phyloP scores from a whole-genome alignment of 176 grass and related monocot species.

The Tuctoria greenei region DNA sequence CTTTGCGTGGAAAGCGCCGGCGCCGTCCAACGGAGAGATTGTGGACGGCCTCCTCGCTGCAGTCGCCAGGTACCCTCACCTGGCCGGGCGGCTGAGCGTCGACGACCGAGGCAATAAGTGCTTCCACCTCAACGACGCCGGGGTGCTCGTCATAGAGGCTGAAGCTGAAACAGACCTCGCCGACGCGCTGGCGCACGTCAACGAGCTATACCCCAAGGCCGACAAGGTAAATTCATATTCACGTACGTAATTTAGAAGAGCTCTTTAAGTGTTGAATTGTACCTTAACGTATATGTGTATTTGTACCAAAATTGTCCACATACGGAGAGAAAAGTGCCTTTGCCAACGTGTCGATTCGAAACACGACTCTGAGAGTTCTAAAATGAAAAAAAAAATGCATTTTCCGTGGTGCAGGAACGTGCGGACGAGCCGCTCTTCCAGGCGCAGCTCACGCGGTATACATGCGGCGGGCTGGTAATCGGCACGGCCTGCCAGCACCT shows the following conservation, averaged over 20 bases:
- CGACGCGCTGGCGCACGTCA: constrained; percentile 13
- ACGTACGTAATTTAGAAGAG: no score
- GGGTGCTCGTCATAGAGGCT: constrained; percentile 42
- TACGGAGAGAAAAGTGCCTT: no score
- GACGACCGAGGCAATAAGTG: not conserved
- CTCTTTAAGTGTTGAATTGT: no score
- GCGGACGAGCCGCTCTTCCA: constrained; percentile 6
- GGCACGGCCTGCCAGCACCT: constrained; percentile 25
- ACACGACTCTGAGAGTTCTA: no score
- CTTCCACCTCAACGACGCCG: constrained; percentile 31
- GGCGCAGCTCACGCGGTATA: constrained; percentile 40
- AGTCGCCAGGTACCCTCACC: constrained; percentile 33
- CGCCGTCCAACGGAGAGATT: constrained; percentile 23
- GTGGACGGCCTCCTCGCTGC: constrained; percentile 25
- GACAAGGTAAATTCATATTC: not conserved
- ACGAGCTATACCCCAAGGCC: constrained; percentile 26
- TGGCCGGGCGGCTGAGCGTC: constrained; percentile 12
- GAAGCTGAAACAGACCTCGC: not conserved
- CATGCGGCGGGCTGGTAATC: constrained; percentile 43
- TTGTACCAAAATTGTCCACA: no score
- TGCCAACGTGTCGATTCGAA: no score
- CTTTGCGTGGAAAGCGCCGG: constrained; percentile 40
- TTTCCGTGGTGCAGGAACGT: not conserved
- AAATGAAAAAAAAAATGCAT: no score
- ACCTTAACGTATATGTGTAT: no score